phyloP scores from a whole-genome alignment of 1,139 yeast genomes.

The Debaryomyces udenii region DNA sequence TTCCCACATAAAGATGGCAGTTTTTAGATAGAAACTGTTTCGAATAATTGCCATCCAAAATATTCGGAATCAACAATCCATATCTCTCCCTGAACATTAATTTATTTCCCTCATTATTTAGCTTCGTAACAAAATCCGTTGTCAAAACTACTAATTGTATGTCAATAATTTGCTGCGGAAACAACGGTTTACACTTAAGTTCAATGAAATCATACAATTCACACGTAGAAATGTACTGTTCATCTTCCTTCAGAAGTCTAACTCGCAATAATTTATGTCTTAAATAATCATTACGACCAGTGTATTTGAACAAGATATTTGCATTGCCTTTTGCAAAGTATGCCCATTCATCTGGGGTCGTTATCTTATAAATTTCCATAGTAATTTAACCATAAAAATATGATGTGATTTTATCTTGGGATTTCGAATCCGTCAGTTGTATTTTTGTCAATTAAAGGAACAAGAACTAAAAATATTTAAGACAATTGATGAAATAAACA shows the following conservation, averaged over 20 bases:
- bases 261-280: slow-evolving; percentile 40
- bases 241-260: slow-evolving; percentile 39
- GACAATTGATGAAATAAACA: slow-evolving; percentile 4
- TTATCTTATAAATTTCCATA: slow-evolving; percentile 47
- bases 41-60: slow-evolving; percentile 36
- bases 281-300: slow-evolving; percentile 41
- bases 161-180: slow-evolving; percentile 43
- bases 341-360: slow-evolving; percentile 46
- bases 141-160: slow-evolving; percentile 43
- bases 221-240: slow-evolving; percentile 46
- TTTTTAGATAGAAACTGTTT: slow-evolving; percentile 36
- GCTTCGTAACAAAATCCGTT: slow-evolving; percentile 33
- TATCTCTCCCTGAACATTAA: slow-evolving; percentile 43
- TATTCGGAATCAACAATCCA: slow-evolving; percentile 47
- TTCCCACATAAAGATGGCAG: slow-evolving; percentile 35
- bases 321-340: slow-evolving; percentile 52
- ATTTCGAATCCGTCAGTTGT: no score
- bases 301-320: slow-evolving; percentile 45
- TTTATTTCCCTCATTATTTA: slow-evolving; percentile 31
- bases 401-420: neutral
- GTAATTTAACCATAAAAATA: slow-evolving; percentile 5
- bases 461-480: slow-evolving; percentile 3
- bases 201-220: slow-evolving; percentile 49
- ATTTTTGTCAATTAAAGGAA: no score
- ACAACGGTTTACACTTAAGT: slow-evolving; percentile 42